These are phyloP conservation scores for Corrigiola litoralis DNA, from an alignment of 179 eudicot genomes.

Conservation along the genomic window DNA sequence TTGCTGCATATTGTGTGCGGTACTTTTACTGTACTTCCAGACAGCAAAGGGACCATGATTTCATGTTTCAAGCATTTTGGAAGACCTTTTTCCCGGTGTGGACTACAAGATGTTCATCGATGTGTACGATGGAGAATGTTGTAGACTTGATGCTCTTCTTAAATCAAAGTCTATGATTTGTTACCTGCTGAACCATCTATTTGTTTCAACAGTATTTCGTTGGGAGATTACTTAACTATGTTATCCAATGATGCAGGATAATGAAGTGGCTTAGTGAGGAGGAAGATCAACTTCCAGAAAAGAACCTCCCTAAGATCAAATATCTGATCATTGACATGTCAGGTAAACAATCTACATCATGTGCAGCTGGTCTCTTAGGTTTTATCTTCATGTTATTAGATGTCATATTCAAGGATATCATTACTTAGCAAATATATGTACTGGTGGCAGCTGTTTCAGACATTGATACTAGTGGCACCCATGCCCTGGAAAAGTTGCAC, in stretches of 20 bases:
- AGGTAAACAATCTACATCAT: not conserved
- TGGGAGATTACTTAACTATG: not conserved
- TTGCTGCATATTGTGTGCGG: too few species aligned
- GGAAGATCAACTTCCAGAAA: conserved; percentile 32
- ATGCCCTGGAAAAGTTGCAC: conserved; percentile 20
- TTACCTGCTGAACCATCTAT: not conserved
- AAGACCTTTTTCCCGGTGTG: too few species aligned
- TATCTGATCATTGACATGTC: conserved; percentile 37
- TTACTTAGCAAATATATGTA: not conserved
- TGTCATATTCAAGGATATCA: not conserved
- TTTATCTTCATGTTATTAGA: not conserved
- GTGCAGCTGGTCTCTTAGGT: not conserved
- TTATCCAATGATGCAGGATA: conserved; percentile 32
- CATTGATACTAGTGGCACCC: conserved; percentile 26
- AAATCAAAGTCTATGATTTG: not conserved
- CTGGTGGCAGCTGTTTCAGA: conserved; percentile 18
- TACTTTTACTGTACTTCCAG: too few species aligned
- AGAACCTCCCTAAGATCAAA: conserved; percentile 31
- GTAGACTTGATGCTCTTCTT: too few species aligned
- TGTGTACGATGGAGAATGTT: too few species aligned
- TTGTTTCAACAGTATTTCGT: not conserved
- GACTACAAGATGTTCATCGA: not conserved
- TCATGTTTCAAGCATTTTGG: too few species aligned
- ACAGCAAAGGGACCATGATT: too few species aligned
- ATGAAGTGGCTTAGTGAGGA: conserved; percentile 52